Evolutionary conservation across 345 rosid species (phyloP).

Genomic region (Xanthoceras sorbifolium): DNA sequence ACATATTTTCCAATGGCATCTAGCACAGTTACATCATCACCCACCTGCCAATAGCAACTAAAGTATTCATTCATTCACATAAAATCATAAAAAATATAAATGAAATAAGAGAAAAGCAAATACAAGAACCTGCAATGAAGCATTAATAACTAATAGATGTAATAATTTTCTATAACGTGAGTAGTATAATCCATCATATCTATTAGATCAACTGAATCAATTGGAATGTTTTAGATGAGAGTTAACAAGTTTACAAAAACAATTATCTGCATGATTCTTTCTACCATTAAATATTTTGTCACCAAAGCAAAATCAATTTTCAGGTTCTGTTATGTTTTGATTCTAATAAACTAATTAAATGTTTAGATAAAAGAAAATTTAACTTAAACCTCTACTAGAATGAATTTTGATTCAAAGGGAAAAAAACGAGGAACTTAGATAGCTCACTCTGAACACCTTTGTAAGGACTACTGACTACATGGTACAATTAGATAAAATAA

Average conservation of each 20-base stretch:
- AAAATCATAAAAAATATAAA: neutral
- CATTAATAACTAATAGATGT: neutral
- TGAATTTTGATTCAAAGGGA: neutral
- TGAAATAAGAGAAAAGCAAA: neutral
- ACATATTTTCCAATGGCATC: slow-evolving; percentile 95
- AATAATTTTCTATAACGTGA: neutral
- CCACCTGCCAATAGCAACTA: slow-evolving; percentile 54
- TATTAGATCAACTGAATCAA: neutral
- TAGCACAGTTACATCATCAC: slow-evolving; percentile 76
- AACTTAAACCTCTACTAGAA: neutral
- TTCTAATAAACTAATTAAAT: neutral
- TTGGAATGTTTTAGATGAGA: neutral
- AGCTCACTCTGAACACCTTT: neutral
- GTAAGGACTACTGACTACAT: neutral
- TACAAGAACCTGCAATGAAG: neutral
- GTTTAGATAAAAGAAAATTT: neutral
- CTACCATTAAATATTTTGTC: neutral
- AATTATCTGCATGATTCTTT: neutral
- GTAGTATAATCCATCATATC: neutral
- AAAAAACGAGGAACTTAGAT: neutral
- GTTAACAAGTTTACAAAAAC: neutral
- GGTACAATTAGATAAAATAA: neutral
- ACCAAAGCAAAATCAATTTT: neutral
- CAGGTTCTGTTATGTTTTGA: neutral
- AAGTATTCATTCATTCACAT: slow-evolving; percentile 13